These are phyloP conservation scores for Didymella pinodella DNA, from an alignment of 2,329 filamentous ascomycete genomes.

Conservation along the genomic window DNA sequence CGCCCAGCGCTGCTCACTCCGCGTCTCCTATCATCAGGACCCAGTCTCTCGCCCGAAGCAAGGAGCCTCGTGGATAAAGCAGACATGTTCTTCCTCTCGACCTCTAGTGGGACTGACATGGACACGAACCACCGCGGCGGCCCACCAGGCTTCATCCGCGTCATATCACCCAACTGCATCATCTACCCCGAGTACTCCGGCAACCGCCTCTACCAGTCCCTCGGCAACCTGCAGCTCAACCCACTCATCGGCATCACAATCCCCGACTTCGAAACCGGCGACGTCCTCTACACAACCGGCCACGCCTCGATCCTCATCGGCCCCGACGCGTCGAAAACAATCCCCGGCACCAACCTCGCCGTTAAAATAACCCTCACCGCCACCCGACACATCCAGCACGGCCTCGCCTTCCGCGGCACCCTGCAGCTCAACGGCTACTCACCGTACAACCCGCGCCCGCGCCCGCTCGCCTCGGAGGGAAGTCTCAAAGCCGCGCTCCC, in stretches of 20 bases:
- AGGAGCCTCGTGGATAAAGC: conserved; percentile 67
- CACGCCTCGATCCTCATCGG: conserved; percentile 71
- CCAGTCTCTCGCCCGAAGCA: conserved; percentile 62
- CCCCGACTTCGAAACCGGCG: conserved; percentile 75
- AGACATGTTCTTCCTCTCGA: conserved; percentile 82
- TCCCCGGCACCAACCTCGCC: conserved; percentile 76
- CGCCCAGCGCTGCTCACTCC: conserved; percentile 63
- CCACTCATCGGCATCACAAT: conserved; percentile 74
- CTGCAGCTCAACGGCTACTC: conserved; percentile 66
- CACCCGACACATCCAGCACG: conserved; percentile 68
- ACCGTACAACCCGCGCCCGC: conserved; percentile 80
- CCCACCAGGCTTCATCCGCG: conserved; percentile 73
- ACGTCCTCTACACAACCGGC: conserved; percentile 79
- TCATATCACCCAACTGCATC: conserved; percentile 68
- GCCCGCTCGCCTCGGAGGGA: conserved; percentile 69
- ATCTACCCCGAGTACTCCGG: conserved; percentile 86
- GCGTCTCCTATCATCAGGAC: conserved; percentile 57
- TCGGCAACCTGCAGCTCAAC: conserved; percentile 76
- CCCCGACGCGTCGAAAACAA: conserved; percentile 65
- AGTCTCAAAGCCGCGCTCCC: conserved; percentile 31
- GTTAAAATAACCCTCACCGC: conserved; percentile 71
- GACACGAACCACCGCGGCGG: conserved; percentile 86
- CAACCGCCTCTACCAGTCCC: conserved; percentile 82
- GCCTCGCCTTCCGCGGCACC: conserved; percentile 72
- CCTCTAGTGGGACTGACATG: conserved; percentile 71